These are phyloP conservation scores for Colletotrichum sublineola DNA, from an alignment of 2,329 filamentous ascomycete genomes.

Conservation along the genomic window DNA sequence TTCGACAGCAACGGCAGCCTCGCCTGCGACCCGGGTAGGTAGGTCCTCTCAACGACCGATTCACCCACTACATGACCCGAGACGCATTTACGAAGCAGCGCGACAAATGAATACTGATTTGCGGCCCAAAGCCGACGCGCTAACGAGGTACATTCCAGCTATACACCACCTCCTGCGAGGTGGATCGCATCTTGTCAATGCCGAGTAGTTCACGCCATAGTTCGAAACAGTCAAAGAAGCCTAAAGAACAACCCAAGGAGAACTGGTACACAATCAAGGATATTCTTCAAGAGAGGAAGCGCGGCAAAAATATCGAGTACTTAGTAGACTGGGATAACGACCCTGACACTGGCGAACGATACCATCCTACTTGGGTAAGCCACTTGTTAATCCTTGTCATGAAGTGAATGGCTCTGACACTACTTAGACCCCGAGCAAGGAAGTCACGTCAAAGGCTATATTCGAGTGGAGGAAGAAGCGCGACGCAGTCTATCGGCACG, in stretches of 20 bases:
- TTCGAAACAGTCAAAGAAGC: slow-evolving; percentile 34
- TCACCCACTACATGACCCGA: neutral
- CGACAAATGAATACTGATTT: slow-evolving; percentile 8
- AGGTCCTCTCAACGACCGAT: slow-evolving; percentile 28
- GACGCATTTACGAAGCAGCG: neutral
- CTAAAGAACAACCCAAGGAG: slow-evolving; percentile 35
- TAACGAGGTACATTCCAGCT: slow-evolving; percentile 7
- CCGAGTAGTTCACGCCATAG: slow-evolving; percentile 31
- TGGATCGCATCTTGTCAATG: slow-evolving; percentile 39
- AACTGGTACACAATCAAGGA: slow-evolving; percentile 52
- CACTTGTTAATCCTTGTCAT: slow-evolving; percentile 32
- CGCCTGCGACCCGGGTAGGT: slow-evolving; percentile 33
- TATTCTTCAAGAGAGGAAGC: slow-evolving; percentile 53
- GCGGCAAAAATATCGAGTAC: slow-evolving; percentile 49
- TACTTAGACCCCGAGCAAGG: slow-evolving; percentile 36
- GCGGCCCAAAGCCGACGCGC: slow-evolving; percentile 11
- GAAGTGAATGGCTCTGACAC: slow-evolving; percentile 20
- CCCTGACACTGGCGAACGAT: slow-evolving; percentile 49
- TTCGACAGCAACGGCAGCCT: slow-evolving; percentile 39
- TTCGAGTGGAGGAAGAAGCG: slow-evolving; percentile 51
- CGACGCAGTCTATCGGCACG: slow-evolving; percentile 2
- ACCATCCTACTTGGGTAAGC: slow-evolving; percentile 52
- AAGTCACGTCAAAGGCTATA: slow-evolving; percentile 50
- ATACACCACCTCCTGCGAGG: slow-evolving; percentile 38
- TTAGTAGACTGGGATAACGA: slow-evolving; percentile 56